Conservation (phyloP, 805 yeast species). For the Wickerhamomyces hampshirensis region DNA sequence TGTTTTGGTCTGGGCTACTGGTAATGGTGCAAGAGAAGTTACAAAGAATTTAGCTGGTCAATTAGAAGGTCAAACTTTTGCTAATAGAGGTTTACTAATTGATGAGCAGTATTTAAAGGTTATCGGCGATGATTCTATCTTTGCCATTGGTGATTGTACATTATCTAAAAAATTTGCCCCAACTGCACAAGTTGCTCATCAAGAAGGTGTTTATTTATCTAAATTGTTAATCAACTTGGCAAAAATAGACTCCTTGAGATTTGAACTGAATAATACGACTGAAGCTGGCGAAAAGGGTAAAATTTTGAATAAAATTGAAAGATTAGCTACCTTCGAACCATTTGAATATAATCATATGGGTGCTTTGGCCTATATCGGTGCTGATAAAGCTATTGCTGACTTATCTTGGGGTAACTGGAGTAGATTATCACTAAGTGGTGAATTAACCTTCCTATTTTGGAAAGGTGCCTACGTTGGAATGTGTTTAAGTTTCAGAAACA, state of each 20-base stretch:
- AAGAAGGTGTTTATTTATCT: slow-evolving; percentile 83
- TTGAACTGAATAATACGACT: slow-evolving; percentile 31
- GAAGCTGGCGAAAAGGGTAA: slow-evolving; percentile 34
- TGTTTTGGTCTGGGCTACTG: slow-evolving; percentile 95
- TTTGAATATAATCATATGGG: slow-evolving; percentile 88
- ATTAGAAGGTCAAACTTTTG: slow-evolving; percentile 73
- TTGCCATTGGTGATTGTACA: slow-evolving; percentile 93
- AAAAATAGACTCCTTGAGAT: slow-evolving; percentile 54
- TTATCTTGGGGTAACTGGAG: slow-evolving; percentile 76
- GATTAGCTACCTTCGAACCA: slow-evolving; percentile 44
- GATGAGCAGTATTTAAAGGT: slow-evolving; percentile 72
- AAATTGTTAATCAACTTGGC: slow-evolving; percentile 60
- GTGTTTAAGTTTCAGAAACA: slow-evolving; percentile 88
- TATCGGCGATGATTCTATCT: slow-evolving; percentile 72
- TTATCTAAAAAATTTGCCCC: slow-evolving; percentile 84
- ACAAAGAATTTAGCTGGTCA: slow-evolving; percentile 59
- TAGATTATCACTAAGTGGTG: slow-evolving; percentile 77
- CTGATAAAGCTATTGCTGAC: slow-evolving; percentile 92
- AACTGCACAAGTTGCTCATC: slow-evolving; percentile 97
- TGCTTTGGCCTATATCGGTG: slow-evolving; percentile 89
- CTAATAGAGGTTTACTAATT: slow-evolving; percentile 86
- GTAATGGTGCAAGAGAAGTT: slow-evolving; percentile 84
- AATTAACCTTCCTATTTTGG: slow-evolving; percentile 89
- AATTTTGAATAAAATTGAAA: slow-evolving; percentile 33
- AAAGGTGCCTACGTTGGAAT: slow-evolving; percentile 88